Percentiles rank a stretch among this genome's conserved stretches.
Conservation (phyloP, 2,329 filamentous ascomycete genomes). For the Colletotrichum theobromicola region DNA sequence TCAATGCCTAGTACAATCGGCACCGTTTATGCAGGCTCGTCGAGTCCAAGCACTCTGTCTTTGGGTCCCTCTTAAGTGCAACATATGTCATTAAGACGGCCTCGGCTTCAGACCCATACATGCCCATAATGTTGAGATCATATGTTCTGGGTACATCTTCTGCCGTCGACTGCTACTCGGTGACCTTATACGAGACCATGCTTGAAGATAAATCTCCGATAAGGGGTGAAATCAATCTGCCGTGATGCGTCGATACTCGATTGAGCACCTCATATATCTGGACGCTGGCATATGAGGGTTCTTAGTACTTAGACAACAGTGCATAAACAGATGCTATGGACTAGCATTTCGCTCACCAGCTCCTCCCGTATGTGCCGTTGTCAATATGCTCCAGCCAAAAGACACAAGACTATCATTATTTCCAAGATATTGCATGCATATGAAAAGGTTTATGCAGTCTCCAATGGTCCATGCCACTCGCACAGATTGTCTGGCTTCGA, state of each 20-base stretch:
- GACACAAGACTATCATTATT: background rate
- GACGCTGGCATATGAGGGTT: background rate
- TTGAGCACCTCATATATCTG: background rate
- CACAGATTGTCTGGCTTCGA: background rate
- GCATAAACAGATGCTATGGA: background rate
- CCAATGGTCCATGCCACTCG: background rate
- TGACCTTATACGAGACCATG: background rate
- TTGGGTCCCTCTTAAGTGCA: background rate
- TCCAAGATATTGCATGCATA: background rate
- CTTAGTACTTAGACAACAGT: background rate
- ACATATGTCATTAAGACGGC: background rate
- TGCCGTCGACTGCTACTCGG: background rate
- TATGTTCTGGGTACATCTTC: background rate
- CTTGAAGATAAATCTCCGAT: background rate
- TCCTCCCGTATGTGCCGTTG: background rate
- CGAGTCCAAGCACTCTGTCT: background rate
- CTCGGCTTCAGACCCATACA: background rate
- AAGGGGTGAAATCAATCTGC: too few relatives aligned
- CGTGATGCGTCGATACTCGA: background rate
- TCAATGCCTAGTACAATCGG: background rate
- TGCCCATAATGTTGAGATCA: background rate
- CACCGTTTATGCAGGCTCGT: background rate
- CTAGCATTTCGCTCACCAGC: background rate
- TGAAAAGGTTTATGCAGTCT: background rate
- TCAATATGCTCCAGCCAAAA: background rate